phyloP scores from a whole-genome alignment of 306 rosid genomes.

The Calophaca sinica region DNA sequence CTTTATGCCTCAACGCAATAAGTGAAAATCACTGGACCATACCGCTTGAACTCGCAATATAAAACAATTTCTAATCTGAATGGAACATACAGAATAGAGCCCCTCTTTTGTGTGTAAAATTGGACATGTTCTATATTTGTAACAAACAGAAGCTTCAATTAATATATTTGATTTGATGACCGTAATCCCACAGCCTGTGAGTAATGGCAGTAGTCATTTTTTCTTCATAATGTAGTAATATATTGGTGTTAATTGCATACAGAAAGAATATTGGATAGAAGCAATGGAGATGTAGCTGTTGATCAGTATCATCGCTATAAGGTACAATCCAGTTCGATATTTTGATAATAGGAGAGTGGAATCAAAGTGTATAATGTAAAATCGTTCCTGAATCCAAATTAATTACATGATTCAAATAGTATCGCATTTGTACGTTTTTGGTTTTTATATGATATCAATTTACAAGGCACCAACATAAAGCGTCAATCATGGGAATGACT shows the following conservation, averaged over 20 bases:
- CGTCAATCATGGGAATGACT: too few relatives aligned
- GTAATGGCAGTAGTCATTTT: neutral
- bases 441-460: too few relatives aligned
- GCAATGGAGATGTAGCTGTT: slow-evolving; percentile 60
- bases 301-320: slow-evolving; percentile 65
- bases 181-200: neutral
- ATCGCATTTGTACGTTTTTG: too few relatives aligned
- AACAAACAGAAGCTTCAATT: neutral
- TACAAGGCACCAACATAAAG: too few relatives aligned
- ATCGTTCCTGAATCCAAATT: too few relatives aligned
- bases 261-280: slow-evolving; percentile 55
- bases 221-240: neutral
- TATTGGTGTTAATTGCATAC: slow-evolving; percentile 19
- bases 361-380: too few relatives aligned
- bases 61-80: too few relatives aligned
- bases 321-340: slow-evolving; percentile 34
- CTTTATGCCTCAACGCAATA: too few relatives aligned
- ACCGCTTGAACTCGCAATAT: neutral
- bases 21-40: too few relatives aligned
- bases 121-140: neutral
- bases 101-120: neutral
- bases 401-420: too few relatives aligned
- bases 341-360: too few relatives aligned
- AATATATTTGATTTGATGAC: neutral
- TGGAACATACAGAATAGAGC: neutral